phyloP scores from a whole-genome alignment of 208 protist species.

The Naegleria gruberi region DNA sequence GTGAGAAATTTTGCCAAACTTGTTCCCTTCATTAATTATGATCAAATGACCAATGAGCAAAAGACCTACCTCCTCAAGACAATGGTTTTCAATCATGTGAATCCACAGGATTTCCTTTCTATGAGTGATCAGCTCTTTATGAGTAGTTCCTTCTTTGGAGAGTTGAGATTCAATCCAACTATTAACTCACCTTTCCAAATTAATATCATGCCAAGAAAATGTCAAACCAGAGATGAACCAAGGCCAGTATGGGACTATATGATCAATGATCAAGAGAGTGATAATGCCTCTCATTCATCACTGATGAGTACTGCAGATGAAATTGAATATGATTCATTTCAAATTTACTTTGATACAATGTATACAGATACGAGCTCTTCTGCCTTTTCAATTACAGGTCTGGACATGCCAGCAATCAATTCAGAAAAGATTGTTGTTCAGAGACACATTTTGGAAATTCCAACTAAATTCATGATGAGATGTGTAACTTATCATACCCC shows the following conservation, averaged over 20 bases:
- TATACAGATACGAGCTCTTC: neutral
- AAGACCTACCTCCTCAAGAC: neutral
- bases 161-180: too few relatives aligned
- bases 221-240: neutral
- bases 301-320: neutral
- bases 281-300: neutral
- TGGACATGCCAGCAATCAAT: neutral
- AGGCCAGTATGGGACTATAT: neutral
- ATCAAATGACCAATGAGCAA: neutral
- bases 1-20: neutral
- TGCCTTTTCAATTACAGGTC: neutral
- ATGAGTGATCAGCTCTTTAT: neutral
- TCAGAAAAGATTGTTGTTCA: neutral
- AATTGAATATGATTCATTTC: neutral
- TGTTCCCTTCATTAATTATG: neutral
- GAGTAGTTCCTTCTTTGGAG: neutral
- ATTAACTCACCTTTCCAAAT: neutral
- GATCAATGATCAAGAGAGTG: neutral
- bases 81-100: neutral
- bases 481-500: neutral
- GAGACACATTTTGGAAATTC: neutral
- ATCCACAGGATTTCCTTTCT: neutral
- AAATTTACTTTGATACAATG: neutral
- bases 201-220: neutral
- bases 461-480: neutral